These are phyloP conservation scores for Hypocrella siamensis DNA, from an alignment of 2,329 filamentous ascomycete species.

Conservation along the genomic window DNA sequence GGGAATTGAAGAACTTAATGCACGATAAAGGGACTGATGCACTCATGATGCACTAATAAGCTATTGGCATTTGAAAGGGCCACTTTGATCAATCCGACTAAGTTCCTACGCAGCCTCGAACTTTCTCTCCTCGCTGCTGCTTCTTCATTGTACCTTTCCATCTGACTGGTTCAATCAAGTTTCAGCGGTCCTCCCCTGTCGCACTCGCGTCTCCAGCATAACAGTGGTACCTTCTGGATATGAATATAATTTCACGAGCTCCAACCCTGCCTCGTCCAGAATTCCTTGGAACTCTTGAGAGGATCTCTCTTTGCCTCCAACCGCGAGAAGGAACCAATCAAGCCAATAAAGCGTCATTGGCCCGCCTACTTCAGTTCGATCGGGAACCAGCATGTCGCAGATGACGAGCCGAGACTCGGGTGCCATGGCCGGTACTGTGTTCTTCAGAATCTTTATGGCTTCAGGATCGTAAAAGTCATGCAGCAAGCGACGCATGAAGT, in stretches of 20 bases:
- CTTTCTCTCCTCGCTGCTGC: too few species aligned
- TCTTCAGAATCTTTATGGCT: conserved; percentile 10
- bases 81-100: too few species aligned
- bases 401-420: conserved; percentile 13
- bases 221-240: conserved; percentile 9
- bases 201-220: conserved; percentile 12
- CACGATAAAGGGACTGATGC: too few species aligned
- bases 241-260: conserved; percentile 13
- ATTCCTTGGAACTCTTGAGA: conserved; percentile 11
- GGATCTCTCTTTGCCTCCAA: conserved; percentile 13
- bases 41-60: too few species aligned
- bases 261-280: conserved; percentile 11
- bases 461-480: conserved; percentile 13
- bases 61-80: too few species aligned
- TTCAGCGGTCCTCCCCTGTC: too few species aligned
- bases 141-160: too few species aligned
- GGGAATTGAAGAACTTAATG: too few species aligned
- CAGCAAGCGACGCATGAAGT: conserved; percentile 13
- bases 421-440: conserved; percentile 11
- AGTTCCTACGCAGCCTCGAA: too few species aligned
- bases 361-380: conserved; percentile 9
- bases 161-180: too few species aligned
- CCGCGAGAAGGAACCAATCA: conserved; percentile 10
- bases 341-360: conserved; percentile 12
- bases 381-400: conserved; percentile 16